Base-by-base conservation (phyloP, 768 basidiomycete species). In the Cyclocybe aegerita region DNA sequence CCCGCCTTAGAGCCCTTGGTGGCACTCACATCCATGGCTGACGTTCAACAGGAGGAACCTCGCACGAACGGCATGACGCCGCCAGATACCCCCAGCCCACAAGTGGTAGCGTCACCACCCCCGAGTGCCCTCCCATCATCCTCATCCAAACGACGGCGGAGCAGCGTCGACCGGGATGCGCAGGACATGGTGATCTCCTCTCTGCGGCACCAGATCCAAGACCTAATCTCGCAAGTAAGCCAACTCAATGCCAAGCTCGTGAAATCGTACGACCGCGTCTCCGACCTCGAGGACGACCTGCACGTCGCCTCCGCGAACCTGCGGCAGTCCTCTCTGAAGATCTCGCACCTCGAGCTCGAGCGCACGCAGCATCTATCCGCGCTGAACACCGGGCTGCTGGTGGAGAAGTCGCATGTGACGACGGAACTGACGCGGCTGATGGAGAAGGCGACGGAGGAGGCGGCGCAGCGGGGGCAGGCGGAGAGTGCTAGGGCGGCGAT, bases 401-500 rank as follows among this genome's bases (percentile, higher is more conserved):
- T 99, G 15, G 96, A 99, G 67, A 88, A 90, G 63, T 75, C 83
- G 15, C 87, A 95, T 68, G 94, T 98, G 48, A 93, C 90, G 7
- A 66, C 85, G 2, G 96, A 99, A 72, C 85, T 99, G 51, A 95
- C 85, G 58, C 81, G 94, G 30, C 73, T 99, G 52, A 98, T 98
- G 85, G 90, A 94, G 60, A 88, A 86, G 55, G 87, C 94, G n/a
- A 91, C 93, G 14, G 93, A 96, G 61, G 96, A 97, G 71, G 93
- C 95, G 10, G 85, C 91, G 1, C 82, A 87, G 57, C 81, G 96
- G 10, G 94, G 93, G 9, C 86, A 92, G 66, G 95, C 95, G 1
- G 95, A 96, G 68, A 82, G 75, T 43, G 93, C 92, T 4, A 81
- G 86, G 32, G 73, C 65, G 0, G 83, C 83, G 55, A 96, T 99